Evolutionary conservation across 371 early-diverging fungal species (phyloP), one percentile per base, ranked within the genome.

Genomic region (Actinomucor elegans): DNA sequence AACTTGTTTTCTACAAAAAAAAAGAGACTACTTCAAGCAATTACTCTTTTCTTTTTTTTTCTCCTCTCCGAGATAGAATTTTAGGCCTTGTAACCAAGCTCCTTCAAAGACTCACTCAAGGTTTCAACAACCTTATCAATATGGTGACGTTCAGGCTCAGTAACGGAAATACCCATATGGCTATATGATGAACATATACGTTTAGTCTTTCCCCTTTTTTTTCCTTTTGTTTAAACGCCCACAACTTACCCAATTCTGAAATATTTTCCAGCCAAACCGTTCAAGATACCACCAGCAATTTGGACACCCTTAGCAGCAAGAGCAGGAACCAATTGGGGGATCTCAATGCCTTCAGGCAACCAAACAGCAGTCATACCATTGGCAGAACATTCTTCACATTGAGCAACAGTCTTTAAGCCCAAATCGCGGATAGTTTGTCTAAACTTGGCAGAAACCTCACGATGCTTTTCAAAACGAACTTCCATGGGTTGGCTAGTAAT

Each of bases 321-420:
- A 64, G 75, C 82, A 54, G 86, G 82, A 54, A 98, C 83, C 29
- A 96, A 67, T 52, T 90, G 91, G 31, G 87, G 77, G 9, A 87
- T 85, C 50, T 79, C 69, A 62, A 96, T 77, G 41, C 86, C 87
- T 55, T 90, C 88, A 14, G 98, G 97, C 62, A 93, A 90, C 86
- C 94, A 98, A 35, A 94, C 83, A 33, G 96, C 96, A 5, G 94
- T 93, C 88, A 98, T 90, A 21, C 94, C 93, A 70, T 93, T 89
- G 50, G 98, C 94, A 56, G 92, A 85, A 29, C 73, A 76, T 12
- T 85, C 88, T 31, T 79, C 75, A 38, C 43, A 52, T 44, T 71
- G 72, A 18, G 85, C 79, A 11, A 94, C 87, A 24, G 88, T 68
- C 80, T 89, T 89, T 46, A 96, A 79, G 7, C 94, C 94, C 67